phyloP scores from a whole-genome alignment of 2,329 filamentous ascomycete species.

The Plenodomus lindquistii region DNA sequence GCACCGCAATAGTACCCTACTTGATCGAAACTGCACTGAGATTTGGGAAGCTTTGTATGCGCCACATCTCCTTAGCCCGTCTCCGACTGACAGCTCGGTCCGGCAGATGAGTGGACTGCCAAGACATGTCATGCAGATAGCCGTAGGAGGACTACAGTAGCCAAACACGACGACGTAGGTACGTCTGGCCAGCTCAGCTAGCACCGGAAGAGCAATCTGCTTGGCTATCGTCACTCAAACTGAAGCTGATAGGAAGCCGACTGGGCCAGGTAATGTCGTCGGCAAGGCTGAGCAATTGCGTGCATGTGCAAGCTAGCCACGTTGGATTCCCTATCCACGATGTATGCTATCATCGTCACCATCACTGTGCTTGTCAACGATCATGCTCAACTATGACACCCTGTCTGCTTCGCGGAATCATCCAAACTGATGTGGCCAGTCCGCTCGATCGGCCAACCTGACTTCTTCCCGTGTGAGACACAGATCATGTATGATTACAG shows the following conservation, averaged over 20 bases:
- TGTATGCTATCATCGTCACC: slow-evolving; percentile 14
- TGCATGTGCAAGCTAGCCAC: slow-evolving; percentile 25
- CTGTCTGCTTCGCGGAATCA: slow-evolving; percentile 2
- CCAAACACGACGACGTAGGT: slow-evolving; percentile 32
- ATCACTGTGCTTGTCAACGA: slow-evolving; percentile 12
- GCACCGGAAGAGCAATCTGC: slow-evolving; percentile 30
- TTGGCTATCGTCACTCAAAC: slow-evolving; percentile 8
- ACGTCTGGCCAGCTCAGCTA: slow-evolving; percentile 33
- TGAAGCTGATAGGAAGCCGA: background rate
- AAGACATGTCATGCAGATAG: slow-evolving; percentile 30
- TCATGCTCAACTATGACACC: slow-evolving; percentile 13
- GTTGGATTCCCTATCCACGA: slow-evolving; percentile 19
- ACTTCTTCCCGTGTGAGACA: slow-evolving; percentile 21
- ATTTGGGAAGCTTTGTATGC: background rate
- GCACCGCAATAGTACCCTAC: background rate
- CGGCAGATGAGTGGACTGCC: slow-evolving; percentile 12
- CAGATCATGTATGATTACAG: slow-evolving; percentile 13
- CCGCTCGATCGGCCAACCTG: slow-evolving; percentile 3
- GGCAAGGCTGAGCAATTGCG: slow-evolving; percentile 23
- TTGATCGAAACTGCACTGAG: background rate
- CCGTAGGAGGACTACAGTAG: slow-evolving; percentile 34
- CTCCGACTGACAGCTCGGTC: slow-evolving; percentile 5
- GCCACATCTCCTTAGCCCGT: slow-evolving; percentile 14
- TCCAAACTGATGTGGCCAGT: slow-evolving; percentile 4
- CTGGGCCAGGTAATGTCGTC: slow-evolving; percentile 7